phyloP scores from a whole-genome alignment of 2,329 filamentous ascomycete species.

The Cercospora citrullina region DNA sequence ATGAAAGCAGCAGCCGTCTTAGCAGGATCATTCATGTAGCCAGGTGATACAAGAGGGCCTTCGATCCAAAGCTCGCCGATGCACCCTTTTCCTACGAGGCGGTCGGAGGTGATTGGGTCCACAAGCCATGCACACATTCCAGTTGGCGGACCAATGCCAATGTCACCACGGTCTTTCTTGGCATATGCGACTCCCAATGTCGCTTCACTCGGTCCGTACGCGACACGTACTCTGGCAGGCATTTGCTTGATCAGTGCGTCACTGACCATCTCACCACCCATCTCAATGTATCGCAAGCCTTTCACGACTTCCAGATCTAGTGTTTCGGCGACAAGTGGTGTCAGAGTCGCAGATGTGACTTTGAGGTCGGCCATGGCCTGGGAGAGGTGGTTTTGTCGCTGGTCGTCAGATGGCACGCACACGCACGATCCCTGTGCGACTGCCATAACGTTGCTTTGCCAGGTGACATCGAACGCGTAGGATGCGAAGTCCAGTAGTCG shows the following conservation, averaged over 20 bases:
- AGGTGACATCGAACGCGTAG: constrained; percentile 1
- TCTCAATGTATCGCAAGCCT: constrained; percentile 3
- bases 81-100: constrained; percentile 42
- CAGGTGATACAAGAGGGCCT: constrained; percentile 45
- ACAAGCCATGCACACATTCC: constrained; percentile 12
- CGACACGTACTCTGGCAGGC: neutral
- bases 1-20: constrained; percentile 35
- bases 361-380: neutral
- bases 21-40: constrained; percentile 39
- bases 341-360: constrained; percentile 2
- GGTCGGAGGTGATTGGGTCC: constrained; percentile 1
- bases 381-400: constrained; percentile 2
- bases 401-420: constrained; percentile 3
- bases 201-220: constrained; percentile 7
- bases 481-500: neutral
- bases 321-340: constrained; percentile 6
- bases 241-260: constrained; percentile 1
- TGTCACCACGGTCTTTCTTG: constrained; percentile 6
- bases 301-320: constrained; percentile 6
- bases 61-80: constrained; percentile 50
- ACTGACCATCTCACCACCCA: constrained; percentile 6
- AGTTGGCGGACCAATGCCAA: neutral
- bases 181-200: constrained; percentile 3
- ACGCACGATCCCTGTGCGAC: constrained; percentile 7
- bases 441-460: constrained; percentile 10